Conservation (phyloP, 2,329 filamentous ascomycete species). For the Blastomyces silverae region DNA sequence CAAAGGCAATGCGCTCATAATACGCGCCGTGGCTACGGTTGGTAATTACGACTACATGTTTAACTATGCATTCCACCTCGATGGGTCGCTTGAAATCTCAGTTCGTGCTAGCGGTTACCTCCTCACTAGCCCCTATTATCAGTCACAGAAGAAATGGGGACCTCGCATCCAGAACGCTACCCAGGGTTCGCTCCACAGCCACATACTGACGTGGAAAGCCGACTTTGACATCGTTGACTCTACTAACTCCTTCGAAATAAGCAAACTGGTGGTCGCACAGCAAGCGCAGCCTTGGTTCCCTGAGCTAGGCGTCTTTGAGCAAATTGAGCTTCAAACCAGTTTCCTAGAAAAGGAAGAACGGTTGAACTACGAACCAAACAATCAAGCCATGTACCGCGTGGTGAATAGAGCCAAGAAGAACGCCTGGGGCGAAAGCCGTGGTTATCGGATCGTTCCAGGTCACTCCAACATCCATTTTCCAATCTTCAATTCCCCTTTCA, state of each 20-base stretch:
- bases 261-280: conserved; percentile 33
- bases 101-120: conserved; percentile 49
- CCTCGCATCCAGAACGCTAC: conserved; percentile 46
- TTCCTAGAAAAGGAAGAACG: conserved; percentile 41
- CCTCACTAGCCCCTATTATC: conserved; percentile 43
- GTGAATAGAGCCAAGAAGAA: conserved; percentile 48
- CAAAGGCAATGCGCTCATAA: conserved; percentile 38
- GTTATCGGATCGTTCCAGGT: conserved; percentile 30
- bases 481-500: conserved; percentile 44
- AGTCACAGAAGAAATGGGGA: conserved; percentile 45
- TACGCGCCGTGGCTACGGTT: conserved; percentile 40
- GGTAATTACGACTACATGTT: conserved; percentile 44
- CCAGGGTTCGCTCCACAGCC: conserved; percentile 50
- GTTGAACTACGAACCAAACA: conserved; percentile 47
- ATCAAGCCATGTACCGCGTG: conserved; percentile 45
- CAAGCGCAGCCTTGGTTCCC: conserved; percentile 25
- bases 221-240: conserved; percentile 49
- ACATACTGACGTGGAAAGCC: conserved; percentile 51
- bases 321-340: conserved; percentile 41
- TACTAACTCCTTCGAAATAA: conserved; percentile 31
- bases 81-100: conserved; percentile 46
- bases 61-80: conserved; percentile 39
- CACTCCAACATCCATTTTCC: conserved; percentile 42
- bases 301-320: conserved; percentile 27
- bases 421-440: conserved; percentile 47